A percentile compares a stretch with the other conserved stretches of the same genome.
Evolutionary conservation across 106 monocot species (phyloP).

Genomic region (Allium cepa): DNA sequence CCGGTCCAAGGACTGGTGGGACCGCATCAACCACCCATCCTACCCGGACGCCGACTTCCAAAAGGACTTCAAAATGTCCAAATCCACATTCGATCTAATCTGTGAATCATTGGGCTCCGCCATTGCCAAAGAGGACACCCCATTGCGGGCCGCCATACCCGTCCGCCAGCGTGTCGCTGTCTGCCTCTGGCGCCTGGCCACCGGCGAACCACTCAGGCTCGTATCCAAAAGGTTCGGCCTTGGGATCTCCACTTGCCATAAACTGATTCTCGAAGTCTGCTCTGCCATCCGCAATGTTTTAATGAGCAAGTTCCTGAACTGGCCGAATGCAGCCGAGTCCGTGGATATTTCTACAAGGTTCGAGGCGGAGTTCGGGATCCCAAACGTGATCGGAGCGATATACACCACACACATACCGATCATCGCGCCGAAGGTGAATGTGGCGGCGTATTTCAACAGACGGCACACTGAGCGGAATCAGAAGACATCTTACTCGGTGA

Average conservation of each 20-base stretch:
- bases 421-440: conserved; percentile 80
- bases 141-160: conserved; percentile 62
- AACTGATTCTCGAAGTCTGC: conserved; percentile 92
- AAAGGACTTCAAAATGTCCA: conserved; percentile 24
- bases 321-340: conserved; percentile 33
- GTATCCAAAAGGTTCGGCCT: conserved; percentile 78
- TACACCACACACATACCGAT: conserved; percentile 94
- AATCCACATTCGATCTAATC: conserved; percentile 30
- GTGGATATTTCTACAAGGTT: conserved; percentile 14
- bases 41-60: conserved; percentile 35
- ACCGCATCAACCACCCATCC: conserved; percentile 17
- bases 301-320: conserved; percentile 70
- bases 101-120: conserved; percentile 35
- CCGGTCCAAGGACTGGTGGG: conserved; percentile 43
- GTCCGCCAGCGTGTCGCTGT: conserved; percentile 68
- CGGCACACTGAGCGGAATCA: conserved; percentile 83
- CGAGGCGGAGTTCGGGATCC: conserved; percentile 46
- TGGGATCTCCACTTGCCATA: conserved; percentile 98
- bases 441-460: conserved; percentile 72
- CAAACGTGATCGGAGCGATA: conserved; percentile 65
- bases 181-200: conserved; percentile 58
- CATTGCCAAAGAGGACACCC: conserved; percentile 63
- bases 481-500: conserved; percentile 81
- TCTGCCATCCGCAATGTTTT: conserved; percentile 67
- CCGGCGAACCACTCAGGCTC: conserved; percentile 61